Evolutionary conservation across 2,329 filamentous ascomycete species (phyloP).

Genomic region (Alternaria consortialis): DNA sequence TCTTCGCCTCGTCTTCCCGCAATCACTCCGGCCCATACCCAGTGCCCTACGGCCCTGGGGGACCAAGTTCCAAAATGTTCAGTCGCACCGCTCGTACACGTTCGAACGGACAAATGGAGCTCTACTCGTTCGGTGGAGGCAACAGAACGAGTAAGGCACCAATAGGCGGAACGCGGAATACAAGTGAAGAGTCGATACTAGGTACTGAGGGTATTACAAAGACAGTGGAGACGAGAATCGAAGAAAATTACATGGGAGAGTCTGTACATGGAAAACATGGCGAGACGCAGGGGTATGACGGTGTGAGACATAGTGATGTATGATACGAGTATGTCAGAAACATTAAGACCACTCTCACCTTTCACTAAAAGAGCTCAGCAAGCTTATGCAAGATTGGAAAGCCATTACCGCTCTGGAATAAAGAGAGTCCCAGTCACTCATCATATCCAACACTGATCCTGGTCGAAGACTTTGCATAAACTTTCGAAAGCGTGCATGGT

Average conservation of each 20-base stretch:
- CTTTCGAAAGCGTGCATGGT: too few species aligned
- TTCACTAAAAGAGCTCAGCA: too few species aligned
- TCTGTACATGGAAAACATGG: background rate
- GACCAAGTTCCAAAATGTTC: background rate
- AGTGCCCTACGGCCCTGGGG: background rate
- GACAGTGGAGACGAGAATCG: constrained; percentile 11
- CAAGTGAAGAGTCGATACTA: constrained; percentile 24
- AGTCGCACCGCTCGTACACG: constrained; percentile 1
- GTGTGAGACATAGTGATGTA: background rate
- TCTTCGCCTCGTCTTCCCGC: constrained; percentile 12
- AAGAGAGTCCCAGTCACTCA: too few species aligned
- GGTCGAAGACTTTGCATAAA: too few species aligned
- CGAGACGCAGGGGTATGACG: background rate
- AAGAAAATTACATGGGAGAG: background rate
- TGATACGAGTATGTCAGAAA: background rate
- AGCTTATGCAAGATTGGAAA: too few species aligned
- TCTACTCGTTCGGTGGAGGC: constrained; percentile 9
- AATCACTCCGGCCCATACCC: constrained; percentile 1
- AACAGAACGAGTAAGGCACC: constrained; percentile 3
- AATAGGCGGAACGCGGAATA: constrained; percentile 6
- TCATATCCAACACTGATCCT: too few species aligned
- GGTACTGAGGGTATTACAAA: constrained; percentile 17
- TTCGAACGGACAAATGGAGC: constrained; percentile 16
- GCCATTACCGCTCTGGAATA: too few species aligned
- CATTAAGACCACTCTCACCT: too few species aligned